Conservation (phyloP, 768 basidiomycete species). For the Agaricus sinodeliciosus region DNA sequence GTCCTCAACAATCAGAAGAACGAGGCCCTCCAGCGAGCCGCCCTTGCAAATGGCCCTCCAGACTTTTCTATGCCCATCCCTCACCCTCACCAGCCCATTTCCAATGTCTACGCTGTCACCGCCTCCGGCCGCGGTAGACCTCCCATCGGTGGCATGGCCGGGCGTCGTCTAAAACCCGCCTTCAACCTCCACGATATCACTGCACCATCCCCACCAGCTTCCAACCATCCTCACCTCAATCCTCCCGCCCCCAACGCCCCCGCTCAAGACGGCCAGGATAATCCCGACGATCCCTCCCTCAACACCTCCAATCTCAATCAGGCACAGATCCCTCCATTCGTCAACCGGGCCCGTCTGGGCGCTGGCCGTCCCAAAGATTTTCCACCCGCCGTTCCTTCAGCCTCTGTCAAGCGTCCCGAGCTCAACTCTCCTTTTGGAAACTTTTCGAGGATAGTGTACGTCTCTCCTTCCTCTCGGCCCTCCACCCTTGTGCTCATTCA, state of each 20-base stretch:
- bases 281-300: neutral
- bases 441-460: slow-evolving; percentile 91
- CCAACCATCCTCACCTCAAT: neutral
- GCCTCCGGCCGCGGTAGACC: slow-evolving; percentile 5
- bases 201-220: neutral
- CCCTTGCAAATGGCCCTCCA: neutral
- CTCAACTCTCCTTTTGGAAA: slow-evolving; percentile 83
- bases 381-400: neutral
- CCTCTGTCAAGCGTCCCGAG: slow-evolving; percentile 16
- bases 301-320: neutral
- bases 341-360: slow-evolving; percentile 26
- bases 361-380: slow-evolving; percentile 36
- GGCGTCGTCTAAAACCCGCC: slow-evolving; percentile 44
- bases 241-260: neutral
- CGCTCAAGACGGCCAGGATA: neutral
- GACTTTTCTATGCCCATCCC: slow-evolving; percentile 31
- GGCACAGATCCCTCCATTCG: neutral
- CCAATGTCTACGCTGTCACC: slow-evolving; percentile 17
- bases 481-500: neutral
- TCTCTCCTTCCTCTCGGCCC: slow-evolving; percentile 16
- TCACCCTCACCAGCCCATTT: slow-evolving; percentile 3
- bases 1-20: slow-evolving; percentile 8
- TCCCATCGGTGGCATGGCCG: slow-evolving; percentile 26
- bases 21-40: slow-evolving; percentile 8
- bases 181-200: slow-evolving; percentile 60